Conservation (phyloP, 495 filamentous ascomycete genomes). For the Lasiosphaeria hispida region DNA sequence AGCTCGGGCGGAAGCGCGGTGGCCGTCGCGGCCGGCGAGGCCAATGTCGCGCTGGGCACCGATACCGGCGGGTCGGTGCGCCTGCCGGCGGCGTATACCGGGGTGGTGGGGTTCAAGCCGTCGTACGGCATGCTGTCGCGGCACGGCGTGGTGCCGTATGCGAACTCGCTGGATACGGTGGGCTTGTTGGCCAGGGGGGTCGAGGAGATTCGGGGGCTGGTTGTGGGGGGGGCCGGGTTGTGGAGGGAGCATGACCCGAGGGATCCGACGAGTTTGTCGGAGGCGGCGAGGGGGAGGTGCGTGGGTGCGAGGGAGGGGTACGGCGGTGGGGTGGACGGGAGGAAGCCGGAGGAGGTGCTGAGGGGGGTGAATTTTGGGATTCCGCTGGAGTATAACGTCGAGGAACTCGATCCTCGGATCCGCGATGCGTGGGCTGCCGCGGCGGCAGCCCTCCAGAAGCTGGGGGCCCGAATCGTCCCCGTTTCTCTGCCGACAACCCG, state of each 20-base stretch:
- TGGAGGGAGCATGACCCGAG: constrained; percentile 58
- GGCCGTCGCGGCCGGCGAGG: constrained; percentile 70
- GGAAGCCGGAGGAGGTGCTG: constrained; percentile 25
- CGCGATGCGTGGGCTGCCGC: constrained; percentile 65
- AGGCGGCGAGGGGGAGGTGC: constrained; percentile 52
- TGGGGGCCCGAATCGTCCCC: constrained; percentile 67
- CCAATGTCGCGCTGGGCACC: constrained; percentile 79
- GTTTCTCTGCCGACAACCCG: constrained; percentile 83
- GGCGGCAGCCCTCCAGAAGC: constrained; percentile 52
- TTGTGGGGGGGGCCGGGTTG: constrained; percentile 44
- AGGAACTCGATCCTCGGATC: constrained; percentile 65
- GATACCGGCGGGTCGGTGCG: constrained; percentile 94
- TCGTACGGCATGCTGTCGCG: constrained; percentile 67
- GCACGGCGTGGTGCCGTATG: constrained; percentile 91
- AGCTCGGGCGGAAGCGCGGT: constrained; percentile 94
- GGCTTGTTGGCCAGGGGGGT: constrained; percentile 66
- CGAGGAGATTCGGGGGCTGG: constrained; percentile 49
- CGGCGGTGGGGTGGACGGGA: constrained; percentile 16
- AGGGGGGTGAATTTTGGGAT: constrained; percentile 61
- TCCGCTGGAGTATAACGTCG: constrained; percentile 83
- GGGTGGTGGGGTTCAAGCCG: constrained; percentile 87
- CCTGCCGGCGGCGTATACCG: constrained; percentile 87
- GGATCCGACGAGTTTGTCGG: constrained; percentile 74
- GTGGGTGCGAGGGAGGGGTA: constrained; percentile 41
- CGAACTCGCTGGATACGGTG: constrained; percentile 93